Evolutionary conservation across 495 filamentous ascomycete species (phyloP), one percentile per base, ranked within the genome.

Genomic region (Talaromyces adpressus): DNA sequence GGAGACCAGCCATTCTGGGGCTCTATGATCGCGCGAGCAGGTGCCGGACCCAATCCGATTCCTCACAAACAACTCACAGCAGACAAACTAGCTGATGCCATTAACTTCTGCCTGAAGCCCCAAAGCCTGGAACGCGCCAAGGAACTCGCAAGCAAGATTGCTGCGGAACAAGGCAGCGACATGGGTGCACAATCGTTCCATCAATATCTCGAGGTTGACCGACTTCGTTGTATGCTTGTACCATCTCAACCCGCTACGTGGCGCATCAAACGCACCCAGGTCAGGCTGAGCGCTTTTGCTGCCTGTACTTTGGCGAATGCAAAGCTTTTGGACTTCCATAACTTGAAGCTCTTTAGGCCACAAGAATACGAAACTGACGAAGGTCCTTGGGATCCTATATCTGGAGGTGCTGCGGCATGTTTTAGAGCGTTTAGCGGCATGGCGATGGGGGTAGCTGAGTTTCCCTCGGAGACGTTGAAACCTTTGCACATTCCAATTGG

Each of bases 1-100:
- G 91, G 90, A 7, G 91, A 93, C 63, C 90, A 93, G 69, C 87
- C 88, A 1, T 93, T 92, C 66, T 93, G 91, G 91, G 91, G 90
- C 20, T 74, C 82, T 1, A 89, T 93, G 81, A 82, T 93, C n/a
- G 45, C 45, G n/a, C 45, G 45, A 49, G 45, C 45, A 49, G 45
- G 45, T 18, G 45, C 45, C 45, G 91, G 91, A 3, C 90, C 90
- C 0, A 65, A 71, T 1, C 90, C 91, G 0, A 89, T 92, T 62
- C 87, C 89, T 0, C 81, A 86, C 70, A 89, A 87, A 66, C 79
- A 84, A 20, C 75, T 94, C 20, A 91, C 82, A 0, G 77, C 81
- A 0, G 81, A 84, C 3, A 84, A 79, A 0, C 73, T 94, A 7
- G 84, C 86, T 0, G 77, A 81, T 23, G 86, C 86, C 0, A 88